Base-by-base conservation (phyloP, 2,329 filamentous ascomycete genomes). In the Chrysoporthe austroafricana region DNA sequence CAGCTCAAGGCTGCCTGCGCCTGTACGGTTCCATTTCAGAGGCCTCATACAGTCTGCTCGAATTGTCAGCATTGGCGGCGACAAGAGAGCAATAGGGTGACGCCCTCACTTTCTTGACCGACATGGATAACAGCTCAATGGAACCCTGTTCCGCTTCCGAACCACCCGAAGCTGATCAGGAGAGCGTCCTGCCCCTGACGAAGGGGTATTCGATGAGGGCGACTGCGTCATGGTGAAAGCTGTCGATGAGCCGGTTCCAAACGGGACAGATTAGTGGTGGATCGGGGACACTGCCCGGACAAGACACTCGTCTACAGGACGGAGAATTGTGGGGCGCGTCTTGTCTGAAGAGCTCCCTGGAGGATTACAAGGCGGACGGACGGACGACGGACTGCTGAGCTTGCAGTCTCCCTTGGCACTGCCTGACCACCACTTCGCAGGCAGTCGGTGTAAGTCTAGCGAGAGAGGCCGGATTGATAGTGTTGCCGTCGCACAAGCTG, bases 121-220 rank as follows among this genome's bases (percentile, higher is more conserved):
- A 79, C 95, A 98, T 43, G 94, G 93, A 72, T 90, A 92, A 78
- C 95, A 98, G 75, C 94, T 97, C 62, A 98, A 84, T 59, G 95
- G 95, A 18, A 97, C 90, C 69, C 95, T 86, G 76, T 98, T 97
- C 77, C 95, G 88, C 82, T 96, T 97, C 72, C 95, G 90, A 69
- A 97, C 92, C 62, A 97, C 90, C 73, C 93, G 88, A 75, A 92
- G 97, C 72, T 95, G 91, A 64, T 92, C 93, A 44, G 94, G 93
- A 57, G 94, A 97, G 70, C 91, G 90, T 34, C 83, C 85, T 71
- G 59, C 57, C 46, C 91, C 88, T 68, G 89, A 89, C 71, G 93
- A 96, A 9, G 92, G 91, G 46, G 89, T 90, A 64, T 91, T 92
- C 42, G 91, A 94, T 26, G 91, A 89, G 66, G 92, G 91, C 62